These are phyloP conservation scores for Aspergillus fumigatus DNA, from an alignment of 2,329 filamentous ascomycete species.

Conservation along the genomic window DNA sequence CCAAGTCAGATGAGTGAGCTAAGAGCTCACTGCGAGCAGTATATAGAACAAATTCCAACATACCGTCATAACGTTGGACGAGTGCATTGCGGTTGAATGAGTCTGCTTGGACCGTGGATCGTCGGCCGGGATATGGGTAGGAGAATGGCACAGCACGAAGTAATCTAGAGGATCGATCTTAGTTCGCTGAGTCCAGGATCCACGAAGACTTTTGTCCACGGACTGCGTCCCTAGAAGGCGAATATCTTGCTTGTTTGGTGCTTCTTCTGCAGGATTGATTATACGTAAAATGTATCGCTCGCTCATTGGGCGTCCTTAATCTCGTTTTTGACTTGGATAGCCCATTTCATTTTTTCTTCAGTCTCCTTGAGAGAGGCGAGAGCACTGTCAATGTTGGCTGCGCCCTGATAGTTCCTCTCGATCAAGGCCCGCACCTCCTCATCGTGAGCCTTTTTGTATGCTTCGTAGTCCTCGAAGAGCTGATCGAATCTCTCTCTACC, in stretches of 20 bases:
- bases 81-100: neutral
- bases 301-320: conserved; percentile 26
- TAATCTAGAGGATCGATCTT: neutral
- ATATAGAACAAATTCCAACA: conserved; percentile 1
- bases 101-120: neutral
- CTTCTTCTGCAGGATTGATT: neutral
- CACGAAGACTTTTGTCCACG: neutral
- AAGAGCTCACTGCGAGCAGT: conserved; percentile 5
- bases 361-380: conserved; percentile 40
- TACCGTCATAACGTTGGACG: neutral
- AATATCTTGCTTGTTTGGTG: neutral
- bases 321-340: conserved; percentile 39
- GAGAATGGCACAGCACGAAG: neutral
- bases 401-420: conserved; percentile 25
- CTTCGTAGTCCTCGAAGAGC: conserved; percentile 36
- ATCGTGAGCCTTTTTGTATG: conserved; percentile 41
- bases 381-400: conserved; percentile 32
- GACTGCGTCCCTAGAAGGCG: neutral
- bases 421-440: conserved; percentile 32
- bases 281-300: neutral
- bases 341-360: conserved; percentile 46
- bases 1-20: conserved; percentile 3
- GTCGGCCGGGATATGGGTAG: neutral
- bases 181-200: neutral
- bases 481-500: conserved; percentile 38